These are phyloP conservation scores for Micractinium conductrix DNA, from an alignment of 139 green algal species.

Conservation along the genomic window DNA sequence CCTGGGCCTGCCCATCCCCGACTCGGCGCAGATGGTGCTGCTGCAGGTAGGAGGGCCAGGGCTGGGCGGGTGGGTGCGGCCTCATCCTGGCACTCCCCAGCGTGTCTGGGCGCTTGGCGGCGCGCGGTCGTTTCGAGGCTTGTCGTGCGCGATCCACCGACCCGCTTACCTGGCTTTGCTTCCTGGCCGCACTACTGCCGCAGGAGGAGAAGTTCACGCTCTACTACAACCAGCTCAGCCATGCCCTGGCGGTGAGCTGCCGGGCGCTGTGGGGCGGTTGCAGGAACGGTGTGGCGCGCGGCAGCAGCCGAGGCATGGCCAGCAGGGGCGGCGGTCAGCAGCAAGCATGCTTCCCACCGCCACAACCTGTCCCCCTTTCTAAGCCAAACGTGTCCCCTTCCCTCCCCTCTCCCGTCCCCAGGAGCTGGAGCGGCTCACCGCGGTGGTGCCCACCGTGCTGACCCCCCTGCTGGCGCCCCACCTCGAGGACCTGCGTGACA, in stretches of 20 bases:
- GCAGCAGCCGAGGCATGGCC: background rate
- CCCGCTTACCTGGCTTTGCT: too few relatives aligned
- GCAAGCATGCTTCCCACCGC: background rate
- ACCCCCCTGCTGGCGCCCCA: constrained; percentile 86
- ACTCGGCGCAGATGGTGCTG: constrained; percentile 81
- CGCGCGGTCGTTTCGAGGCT: too few relatives aligned
- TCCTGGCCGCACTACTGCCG: too few relatives aligned
- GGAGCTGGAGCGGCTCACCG: constrained; percentile 77
- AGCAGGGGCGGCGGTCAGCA: background rate
- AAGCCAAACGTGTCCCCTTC: background rate
- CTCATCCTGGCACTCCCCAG: too few relatives aligned
- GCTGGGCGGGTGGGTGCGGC: too few relatives aligned
- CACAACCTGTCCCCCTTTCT: too few relatives aligned
- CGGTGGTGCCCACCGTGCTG: constrained; percentile 63
- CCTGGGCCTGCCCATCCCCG: constrained; percentile 84
- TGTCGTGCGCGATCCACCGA: too few relatives aligned
- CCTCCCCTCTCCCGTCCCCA: background rate
- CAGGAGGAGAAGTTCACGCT: constrained; percentile 86
- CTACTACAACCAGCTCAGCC: constrained; percentile 86
- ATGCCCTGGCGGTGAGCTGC: constrained; percentile 66
- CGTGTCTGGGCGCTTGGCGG: too few relatives aligned
- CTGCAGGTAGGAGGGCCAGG: too few relatives aligned
- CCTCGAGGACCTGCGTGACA: constrained; percentile 87
- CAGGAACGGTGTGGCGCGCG: background rate
- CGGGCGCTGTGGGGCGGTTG: background rate